Conservation (phyloP, 1,139 yeast species). For the Suhomyces chickasaworum region DNA sequence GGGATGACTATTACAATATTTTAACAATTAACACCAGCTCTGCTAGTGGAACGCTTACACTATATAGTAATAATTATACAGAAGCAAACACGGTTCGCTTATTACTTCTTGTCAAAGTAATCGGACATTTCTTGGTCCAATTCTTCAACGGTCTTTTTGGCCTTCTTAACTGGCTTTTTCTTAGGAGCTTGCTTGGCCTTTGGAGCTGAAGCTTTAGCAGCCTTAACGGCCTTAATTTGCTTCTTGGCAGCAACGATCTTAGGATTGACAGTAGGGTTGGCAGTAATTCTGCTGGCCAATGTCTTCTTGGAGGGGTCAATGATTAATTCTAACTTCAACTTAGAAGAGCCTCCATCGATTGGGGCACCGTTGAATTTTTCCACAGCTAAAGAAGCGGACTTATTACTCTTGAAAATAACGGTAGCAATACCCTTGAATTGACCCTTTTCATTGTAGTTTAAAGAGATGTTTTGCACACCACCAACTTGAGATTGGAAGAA, state of each 20-base stretch:
- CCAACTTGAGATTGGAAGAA: constrained; percentile 89
- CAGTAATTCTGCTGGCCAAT: constrained; percentile 67
- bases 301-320: constrained; percentile 85
- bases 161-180: constrained; percentile 34
- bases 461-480: constrained; percentile 69
- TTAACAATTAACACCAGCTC: constrained; percentile 1
- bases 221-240: constrained; percentile 22
- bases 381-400: constrained; percentile 72
- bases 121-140: constrained; percentile 95
- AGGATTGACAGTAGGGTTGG: constrained; percentile 37
- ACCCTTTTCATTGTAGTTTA: constrained; percentile 86
- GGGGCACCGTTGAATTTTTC: constrained; percentile 90
- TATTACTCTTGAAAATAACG: constrained; percentile 67
- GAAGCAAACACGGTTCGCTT: constrained; percentile 4
- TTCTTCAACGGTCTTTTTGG: constrained; percentile 83
- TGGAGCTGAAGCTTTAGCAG: constrained; percentile 18
- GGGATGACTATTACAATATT: background rate
- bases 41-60: constrained; percentile 1
- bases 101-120: constrained; percentile 49
- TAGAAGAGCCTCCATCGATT: constrained; percentile 82
- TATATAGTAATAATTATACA: constrained; percentile 3
- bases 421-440: constrained; percentile 92
- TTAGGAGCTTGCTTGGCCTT: constrained; percentile 20
- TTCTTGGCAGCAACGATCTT: constrained; percentile 27
- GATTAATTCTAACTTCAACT: constrained; percentile 80